Evolutionary conservation across 805 yeast genomes (phyloP), one percentile per base, ranked within the genome.

Genomic region (Ogataea henricii): DNA sequence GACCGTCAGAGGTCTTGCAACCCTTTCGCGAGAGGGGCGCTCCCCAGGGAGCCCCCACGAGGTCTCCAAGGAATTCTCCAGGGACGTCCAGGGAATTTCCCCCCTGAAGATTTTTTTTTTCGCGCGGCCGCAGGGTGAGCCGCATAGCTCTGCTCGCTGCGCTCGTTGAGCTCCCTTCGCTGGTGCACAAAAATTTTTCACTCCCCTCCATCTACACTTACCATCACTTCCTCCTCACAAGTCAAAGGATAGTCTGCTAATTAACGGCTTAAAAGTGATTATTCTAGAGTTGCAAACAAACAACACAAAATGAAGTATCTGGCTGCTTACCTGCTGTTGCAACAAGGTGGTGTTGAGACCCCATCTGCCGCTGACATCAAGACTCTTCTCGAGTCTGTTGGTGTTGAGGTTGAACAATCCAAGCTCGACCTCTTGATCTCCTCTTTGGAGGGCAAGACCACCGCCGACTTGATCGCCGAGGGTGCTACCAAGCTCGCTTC

Each of bases 251-350:
- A 85, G 91, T 86, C 92, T 79, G 92, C 89, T 66, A 61, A 51
- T 55, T 65, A 46, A 43, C 58, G 72, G 88, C 89, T 84, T 84
- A 83, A 83, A 81, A 74, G 81, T 81, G 88, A 83, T 83, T 83
- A 83, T 83, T 83, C 85, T 81, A 72, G 30, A 46, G 49, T 52
- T 48, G 52, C 45, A 48, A 45, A 34, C 37, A 29, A 45, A 43
- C 30, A 49, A 39, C 32, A 47, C 53, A 57, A 51, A 59, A 68
- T 90, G 97, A 94, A 90, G 88, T 92, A 92, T 85, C 87, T 94
- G 80, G 99, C 99, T 79, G 98, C 99, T 77, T 94, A 94, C 83
- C 87, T 94, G 78, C 87, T 92, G 79, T 85, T 94, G 78, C 90
- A 86, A 80, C 90, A 94, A 75, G 96, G 96, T 77, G 99, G 98